A percentile compares a stretch with the other conserved stretches of the same genome.
Conservation (phyloP, 129 eudicot genomes). For the Sambucus nigra region DNA sequence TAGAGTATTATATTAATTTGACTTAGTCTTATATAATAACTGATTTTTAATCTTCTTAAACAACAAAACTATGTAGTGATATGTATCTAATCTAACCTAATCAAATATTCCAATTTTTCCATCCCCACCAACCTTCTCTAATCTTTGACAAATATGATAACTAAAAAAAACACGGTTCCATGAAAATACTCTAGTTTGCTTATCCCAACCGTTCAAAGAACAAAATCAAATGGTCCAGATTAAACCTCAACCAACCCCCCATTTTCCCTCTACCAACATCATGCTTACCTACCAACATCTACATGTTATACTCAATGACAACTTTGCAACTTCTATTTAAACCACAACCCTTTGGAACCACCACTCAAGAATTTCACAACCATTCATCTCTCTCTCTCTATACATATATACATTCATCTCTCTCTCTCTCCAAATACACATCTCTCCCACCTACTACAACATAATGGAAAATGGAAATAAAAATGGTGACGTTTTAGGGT, state of each 20-base stretch:
- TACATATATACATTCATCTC: slow-evolving; percentile 5
- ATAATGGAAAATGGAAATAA: slow-evolving; percentile 24
- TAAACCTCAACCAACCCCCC: slow-evolving; percentile 44
- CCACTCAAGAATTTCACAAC: slow-evolving; percentile 19
- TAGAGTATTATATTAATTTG: too few relatives aligned
- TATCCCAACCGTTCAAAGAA: slow-evolving; percentile 8
- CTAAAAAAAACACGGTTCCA: too few relatives aligned
- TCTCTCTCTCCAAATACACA: too few relatives aligned
- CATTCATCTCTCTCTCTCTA: slow-evolving; percentile 6
- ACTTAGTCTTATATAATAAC: too few relatives aligned
- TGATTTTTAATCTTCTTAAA: too few relatives aligned
- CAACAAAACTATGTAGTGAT: too few relatives aligned
- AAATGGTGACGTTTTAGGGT: slow-evolving; percentile 12
- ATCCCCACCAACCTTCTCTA: slow-evolving; percentile 9
- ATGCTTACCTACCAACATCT: slow-evolving; percentile 23
- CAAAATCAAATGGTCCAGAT: slow-evolving; percentile 26
- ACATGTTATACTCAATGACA: neutral
- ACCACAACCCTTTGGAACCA: slow-evolving; percentile 36
- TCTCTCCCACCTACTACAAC: too few relatives aligned
- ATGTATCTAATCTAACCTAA: neutral
- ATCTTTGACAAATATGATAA: neutral
- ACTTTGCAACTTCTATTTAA: slow-evolving; percentile 19
- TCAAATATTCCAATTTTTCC: neutral
- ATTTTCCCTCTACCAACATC: slow-evolving; percentile 6
- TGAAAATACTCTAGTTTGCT: neutral